Conservation (phyloP, 2,329 filamentous ascomycete species). For the Fusarium odoratissimum region DNA sequence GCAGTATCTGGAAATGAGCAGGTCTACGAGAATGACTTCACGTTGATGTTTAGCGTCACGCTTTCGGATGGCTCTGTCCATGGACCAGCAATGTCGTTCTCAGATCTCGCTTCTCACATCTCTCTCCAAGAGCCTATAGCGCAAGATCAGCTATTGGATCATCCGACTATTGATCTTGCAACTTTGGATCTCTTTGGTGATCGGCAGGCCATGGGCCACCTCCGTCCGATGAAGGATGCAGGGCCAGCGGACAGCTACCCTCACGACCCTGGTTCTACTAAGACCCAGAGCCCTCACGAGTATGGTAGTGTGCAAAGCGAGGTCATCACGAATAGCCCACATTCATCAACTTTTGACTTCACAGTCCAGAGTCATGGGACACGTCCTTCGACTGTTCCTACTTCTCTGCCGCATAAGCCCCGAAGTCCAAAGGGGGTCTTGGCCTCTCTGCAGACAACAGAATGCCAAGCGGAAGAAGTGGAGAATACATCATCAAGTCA, state of each 20-base stretch:
- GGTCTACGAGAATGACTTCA: not conserved
- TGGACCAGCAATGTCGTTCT: accelerated
- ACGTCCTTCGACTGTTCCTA: not conserved
- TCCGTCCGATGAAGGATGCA: accelerated
- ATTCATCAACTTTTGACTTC: not conserved
- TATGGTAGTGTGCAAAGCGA: not conserved
- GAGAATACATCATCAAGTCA: accelerated
- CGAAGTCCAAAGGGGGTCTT: accelerated
- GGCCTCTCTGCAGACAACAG: accelerated
- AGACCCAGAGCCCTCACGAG: accelerated
- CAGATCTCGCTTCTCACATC: not conserved
- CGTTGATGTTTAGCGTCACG: accelerated
- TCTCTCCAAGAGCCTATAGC: accelerated
- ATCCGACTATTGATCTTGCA: accelerated
- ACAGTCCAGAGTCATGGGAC: not conserved
- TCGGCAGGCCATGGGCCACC: accelerated
- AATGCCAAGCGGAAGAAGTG: accelerated
- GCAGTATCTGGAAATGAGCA: accelerated
- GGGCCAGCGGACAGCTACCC: not conserved
- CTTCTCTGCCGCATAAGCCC: not conserved
- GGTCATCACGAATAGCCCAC: accelerated
- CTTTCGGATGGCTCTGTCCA: accelerated
- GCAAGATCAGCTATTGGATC: accelerated
- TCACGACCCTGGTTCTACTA: accelerated
- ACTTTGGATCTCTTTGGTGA: accelerated